Base-by-base conservation (phyloP, 2,329 filamentous ascomycete species). In the Fusarium succisae region DNA sequence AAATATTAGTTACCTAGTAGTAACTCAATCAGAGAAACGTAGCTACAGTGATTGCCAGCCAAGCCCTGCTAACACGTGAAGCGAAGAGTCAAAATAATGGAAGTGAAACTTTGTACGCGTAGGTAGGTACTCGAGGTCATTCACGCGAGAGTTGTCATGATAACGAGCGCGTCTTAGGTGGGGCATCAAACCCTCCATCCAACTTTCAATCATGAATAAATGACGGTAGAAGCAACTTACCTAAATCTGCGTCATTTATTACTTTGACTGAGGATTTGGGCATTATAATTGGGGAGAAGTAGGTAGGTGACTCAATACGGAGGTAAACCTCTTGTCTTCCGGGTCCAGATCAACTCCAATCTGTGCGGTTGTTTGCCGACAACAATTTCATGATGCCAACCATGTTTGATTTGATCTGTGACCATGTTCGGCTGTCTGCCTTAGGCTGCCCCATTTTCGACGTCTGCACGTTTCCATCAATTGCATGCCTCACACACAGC, bases 111-210 rank as follows among this genome's bases (percentile, higher is more conserved):
- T 35, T 35, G 32, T 35, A 35, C 14, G 32, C 32, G 32, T 35
- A 35, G 32, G 32, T 35, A 35, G 32, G 32, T 35, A 38, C 24
- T 35, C 26, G 22, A 44, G n/a, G 57, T 26, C 44, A 20, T 56
- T 41, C 30, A 54, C 44, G 28, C 30, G 8, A n/a, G 37, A 64
- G 72, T 61, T 61, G 63, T 73, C 58, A 73, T 70, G 73, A 73
- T 51, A 72, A 38, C 66, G 61, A 73, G 56, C 50, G 38, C 24
- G 38, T 56, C 41, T 45, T 61, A 67, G 61, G 74, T 65, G 73
- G 71, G 69, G 76, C 66, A 61, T 57, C 20, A 67, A 67, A 58
- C 32, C 61, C 64, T 66, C 58, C 50, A 37, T 30, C 50, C 50
- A 39, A 43, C 43, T 48, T 58, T 73, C 20, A 32, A 55, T 59